Conservation (phyloP, 176 grass and related monocot species). For the Areca catechu region DNA sequence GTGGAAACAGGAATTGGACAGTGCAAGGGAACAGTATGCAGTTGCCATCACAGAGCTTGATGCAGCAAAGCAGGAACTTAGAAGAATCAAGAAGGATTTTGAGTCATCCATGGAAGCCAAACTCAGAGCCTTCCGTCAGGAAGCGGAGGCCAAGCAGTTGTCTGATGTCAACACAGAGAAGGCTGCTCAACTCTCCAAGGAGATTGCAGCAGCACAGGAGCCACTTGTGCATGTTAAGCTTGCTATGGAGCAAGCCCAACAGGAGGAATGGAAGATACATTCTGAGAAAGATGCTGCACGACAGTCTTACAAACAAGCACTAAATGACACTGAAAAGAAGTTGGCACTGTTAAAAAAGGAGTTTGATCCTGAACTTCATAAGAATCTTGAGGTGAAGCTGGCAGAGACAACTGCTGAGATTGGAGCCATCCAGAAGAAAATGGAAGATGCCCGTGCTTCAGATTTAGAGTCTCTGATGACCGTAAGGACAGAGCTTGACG, state of each 20-base stretch:
- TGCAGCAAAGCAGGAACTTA: conserved; percentile 82
- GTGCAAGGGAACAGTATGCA: conserved; percentile 61
- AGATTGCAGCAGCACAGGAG: conserved; percentile 59
- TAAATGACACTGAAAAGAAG: conserved; percentile 78
- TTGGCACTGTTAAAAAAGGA: conserved; percentile 58
- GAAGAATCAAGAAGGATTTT: conserved; percentile 89
- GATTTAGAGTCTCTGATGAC: conserved; percentile 58
- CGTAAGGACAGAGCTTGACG: conserved; percentile 67
- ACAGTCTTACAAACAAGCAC: conserved; percentile 50
- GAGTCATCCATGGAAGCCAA: conserved; percentile 71
- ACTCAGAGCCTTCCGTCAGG: conserved; percentile 62
- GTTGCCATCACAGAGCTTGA: conserved; percentile 78
- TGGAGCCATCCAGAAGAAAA: conserved; percentile 58
- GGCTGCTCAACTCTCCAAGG: conserved; percentile 50
- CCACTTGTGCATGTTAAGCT: conserved; percentile 68
- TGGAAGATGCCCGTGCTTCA: conserved; percentile 52
- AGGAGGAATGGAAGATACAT: conserved; percentile 69
- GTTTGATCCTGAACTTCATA: conserved; percentile 55
- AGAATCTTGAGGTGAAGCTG: conserved; percentile 58
- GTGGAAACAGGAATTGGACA: conserved; percentile 71
- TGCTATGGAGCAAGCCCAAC: conserved; percentile 64
- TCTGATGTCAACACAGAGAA: conserved; percentile 62
- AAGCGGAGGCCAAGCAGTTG: conserved; percentile 61
- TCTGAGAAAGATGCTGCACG: conserved; percentile 61
- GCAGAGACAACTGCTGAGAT: conserved; percentile 58